Conservation (phyloP, 208 protist species). For the Wallacemonas sp. region DNA sequence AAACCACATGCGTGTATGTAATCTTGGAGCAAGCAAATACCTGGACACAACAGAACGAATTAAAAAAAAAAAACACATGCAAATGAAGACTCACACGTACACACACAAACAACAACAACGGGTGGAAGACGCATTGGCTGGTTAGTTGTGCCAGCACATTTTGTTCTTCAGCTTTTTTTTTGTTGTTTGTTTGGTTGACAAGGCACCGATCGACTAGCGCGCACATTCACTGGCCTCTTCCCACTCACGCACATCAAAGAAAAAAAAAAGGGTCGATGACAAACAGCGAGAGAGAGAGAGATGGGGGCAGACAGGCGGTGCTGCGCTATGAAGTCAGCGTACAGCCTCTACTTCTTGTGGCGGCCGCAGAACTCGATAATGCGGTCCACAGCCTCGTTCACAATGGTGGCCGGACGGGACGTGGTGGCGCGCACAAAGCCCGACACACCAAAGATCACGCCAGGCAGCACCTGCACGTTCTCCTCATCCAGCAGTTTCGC, state of each 20-base stretch:
- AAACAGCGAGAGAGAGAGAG: constrained; percentile 10
- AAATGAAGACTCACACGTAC: background rate
- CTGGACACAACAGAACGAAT: too few relatives aligned
- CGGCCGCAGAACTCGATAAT: constrained; percentile 53
- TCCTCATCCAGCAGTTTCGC: constrained; percentile 58
- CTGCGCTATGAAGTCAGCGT: too few relatives aligned
- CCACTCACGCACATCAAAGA: too few relatives aligned
- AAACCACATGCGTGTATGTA: too few relatives aligned
- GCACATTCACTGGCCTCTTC: too few relatives aligned
- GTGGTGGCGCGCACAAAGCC: constrained; percentile 76
- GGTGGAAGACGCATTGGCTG: background rate
- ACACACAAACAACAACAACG: constrained; percentile 11
- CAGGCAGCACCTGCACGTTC: constrained; percentile 68
- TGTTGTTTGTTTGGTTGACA: too few relatives aligned
- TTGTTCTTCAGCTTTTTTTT: too few relatives aligned
- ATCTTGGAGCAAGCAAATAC: too few relatives aligned
- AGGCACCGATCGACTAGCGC: too few relatives aligned
- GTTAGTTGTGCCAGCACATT: too few relatives aligned
- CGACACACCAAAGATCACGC: constrained; percentile 57
- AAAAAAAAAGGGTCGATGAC: too few relatives aligned
- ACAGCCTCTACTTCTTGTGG: constrained; percentile 18
- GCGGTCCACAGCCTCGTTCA: constrained; percentile 59
- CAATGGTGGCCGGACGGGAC: constrained; percentile 39
- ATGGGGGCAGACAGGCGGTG: too few relatives aligned
- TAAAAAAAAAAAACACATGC: background rate